These are phyloP conservation scores for Silybum marianum DNA, from an alignment of 129 eudicot genomes.

Conservation along the genomic window DNA sequence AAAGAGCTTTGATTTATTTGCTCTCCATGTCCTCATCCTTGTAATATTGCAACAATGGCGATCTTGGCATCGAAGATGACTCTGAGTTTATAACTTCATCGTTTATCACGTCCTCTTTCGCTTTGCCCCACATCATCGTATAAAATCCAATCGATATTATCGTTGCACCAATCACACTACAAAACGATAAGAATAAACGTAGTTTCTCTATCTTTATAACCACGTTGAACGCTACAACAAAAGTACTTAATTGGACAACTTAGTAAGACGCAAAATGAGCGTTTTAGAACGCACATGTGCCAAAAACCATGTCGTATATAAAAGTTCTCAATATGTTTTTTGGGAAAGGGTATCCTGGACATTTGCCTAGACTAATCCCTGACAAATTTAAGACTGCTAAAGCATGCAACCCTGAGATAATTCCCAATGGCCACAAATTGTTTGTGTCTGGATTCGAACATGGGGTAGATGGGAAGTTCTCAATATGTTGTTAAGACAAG, in stretches of 20 bases:
- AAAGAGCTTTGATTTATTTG: background rate
- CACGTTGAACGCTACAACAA: background rate
- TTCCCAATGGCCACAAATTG: too few relatives aligned
- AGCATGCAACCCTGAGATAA: too few relatives aligned
- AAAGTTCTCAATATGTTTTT: background rate
- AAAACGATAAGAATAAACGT: background rate
- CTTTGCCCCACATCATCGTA: slow-evolving; percentile 95
- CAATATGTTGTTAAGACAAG: background rate
- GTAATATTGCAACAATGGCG: slow-evolving; percentile 51
- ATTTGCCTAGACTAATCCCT: too few relatives aligned
- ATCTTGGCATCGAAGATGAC: slow-evolving; percentile 33
- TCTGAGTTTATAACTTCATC: slow-evolving; percentile 32
- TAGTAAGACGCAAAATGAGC: too few relatives aligned
- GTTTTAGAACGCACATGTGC: too few relatives aligned
- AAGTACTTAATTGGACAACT: background rate
- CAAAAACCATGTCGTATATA: too few relatives aligned
- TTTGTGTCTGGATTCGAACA: too few relatives aligned
- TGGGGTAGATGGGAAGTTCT: too few relatives aligned
- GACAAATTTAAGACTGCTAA: too few relatives aligned
- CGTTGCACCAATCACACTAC: slow-evolving; percentile 76
- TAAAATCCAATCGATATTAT: slow-evolving; percentile 81
- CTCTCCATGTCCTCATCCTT: slow-evolving; percentile 32
- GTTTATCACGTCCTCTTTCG: slow-evolving; percentile 46
- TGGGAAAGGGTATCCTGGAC: too few relatives aligned
- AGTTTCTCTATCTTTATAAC: background rate